phyloP scores from a whole-genome alignment of 148 eudicot species.

The Limonium bicolor region DNA sequence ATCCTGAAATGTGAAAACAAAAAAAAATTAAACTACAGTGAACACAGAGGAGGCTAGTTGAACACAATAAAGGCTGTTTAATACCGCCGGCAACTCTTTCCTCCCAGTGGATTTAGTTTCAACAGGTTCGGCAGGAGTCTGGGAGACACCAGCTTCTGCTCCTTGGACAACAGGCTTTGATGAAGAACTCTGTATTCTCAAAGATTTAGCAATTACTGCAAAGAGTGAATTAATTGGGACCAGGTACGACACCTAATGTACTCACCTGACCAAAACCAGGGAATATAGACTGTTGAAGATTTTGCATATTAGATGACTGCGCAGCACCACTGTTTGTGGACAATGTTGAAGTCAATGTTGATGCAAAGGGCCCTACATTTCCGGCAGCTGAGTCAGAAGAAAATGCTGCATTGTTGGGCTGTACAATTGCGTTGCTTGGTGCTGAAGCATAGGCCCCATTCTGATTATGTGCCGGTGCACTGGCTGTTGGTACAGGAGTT shows the following conservation, averaged over 20 bases:
- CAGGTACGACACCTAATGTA: constrained; percentile 12
- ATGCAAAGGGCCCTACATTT: constrained; percentile 10
- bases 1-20: constrained; percentile 29
- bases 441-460: constrained; percentile 7
- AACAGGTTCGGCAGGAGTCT: constrained; percentile 10
- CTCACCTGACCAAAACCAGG: constrained; percentile 10
- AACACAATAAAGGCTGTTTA: constrained; percentile 5
- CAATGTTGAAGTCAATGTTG: constrained; percentile 10
- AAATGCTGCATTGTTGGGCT: not conserved
- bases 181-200: constrained; percentile 20
- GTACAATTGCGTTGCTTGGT: not conserved
- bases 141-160: constrained; percentile 16
- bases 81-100: constrained; percentile 66
- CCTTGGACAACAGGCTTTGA: constrained; percentile 23
- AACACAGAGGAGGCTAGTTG: not conserved
- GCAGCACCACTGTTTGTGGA: constrained; percentile 17
- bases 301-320: constrained; percentile 33
- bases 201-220: constrained; percentile 3
- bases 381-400: too few species aligned
- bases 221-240: constrained; percentile 4
- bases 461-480: not conserved
- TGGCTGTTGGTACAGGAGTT: constrained; percentile 13
- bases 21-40: not conserved
- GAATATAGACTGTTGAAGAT: constrained; percentile 25
- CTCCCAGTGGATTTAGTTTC: constrained; percentile 41